Evolutionary conservation across 2,329 filamentous ascomycete genomes (phyloP).

Genomic region (Pyrenophora tritici-repentis): DNA sequence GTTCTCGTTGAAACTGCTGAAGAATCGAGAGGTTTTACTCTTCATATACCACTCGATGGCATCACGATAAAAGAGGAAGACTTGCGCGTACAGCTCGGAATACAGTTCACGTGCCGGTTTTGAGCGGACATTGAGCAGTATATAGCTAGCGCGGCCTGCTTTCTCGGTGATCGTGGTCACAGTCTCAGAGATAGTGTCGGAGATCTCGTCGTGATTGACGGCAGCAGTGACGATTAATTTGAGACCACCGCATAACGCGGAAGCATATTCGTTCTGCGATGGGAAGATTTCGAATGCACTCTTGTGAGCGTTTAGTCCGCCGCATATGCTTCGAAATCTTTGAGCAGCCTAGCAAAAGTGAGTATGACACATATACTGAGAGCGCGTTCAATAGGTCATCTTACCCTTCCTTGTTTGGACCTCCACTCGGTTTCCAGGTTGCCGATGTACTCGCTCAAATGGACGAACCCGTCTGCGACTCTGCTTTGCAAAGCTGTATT

Average conservation of each 20-base stretch:
- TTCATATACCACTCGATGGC: slow-evolving; percentile 18
- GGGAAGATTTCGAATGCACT: slow-evolving; percentile 11
- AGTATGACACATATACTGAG: not conserved
- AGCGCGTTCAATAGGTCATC: not conserved
- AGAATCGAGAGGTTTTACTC: slow-evolving; percentile 13
- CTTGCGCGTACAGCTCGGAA: slow-evolving; percentile 11
- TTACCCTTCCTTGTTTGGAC: slow-evolving; percentile 9
- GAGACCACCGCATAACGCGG: slow-evolving; percentile 11
- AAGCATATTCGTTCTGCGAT: slow-evolving; percentile 12
- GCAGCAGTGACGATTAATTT: slow-evolving; percentile 6
- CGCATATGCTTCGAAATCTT: slow-evolving; percentile 8
- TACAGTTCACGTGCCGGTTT: slow-evolving; percentile 6
- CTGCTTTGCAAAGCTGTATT: not conserved
- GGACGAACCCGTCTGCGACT: not conserved
- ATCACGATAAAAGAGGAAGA: slow-evolving; percentile 15
- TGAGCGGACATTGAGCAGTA: slow-evolving; percentile 6
- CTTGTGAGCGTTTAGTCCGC: slow-evolving; percentile 10
- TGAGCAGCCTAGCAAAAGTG: not conserved
- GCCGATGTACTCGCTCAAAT: not conserved
- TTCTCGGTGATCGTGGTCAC: slow-evolving; percentile 11
- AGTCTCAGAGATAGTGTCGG: not conserved
- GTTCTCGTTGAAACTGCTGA: slow-evolving; percentile 18
- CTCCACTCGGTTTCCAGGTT: slow-evolving; percentile 4
- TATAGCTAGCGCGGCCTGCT: slow-evolving; percentile 1
- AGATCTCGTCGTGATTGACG: slow-evolving; percentile 14